Conservation (phyloP, 345 rosid species). For the Viola odorata region DNA sequence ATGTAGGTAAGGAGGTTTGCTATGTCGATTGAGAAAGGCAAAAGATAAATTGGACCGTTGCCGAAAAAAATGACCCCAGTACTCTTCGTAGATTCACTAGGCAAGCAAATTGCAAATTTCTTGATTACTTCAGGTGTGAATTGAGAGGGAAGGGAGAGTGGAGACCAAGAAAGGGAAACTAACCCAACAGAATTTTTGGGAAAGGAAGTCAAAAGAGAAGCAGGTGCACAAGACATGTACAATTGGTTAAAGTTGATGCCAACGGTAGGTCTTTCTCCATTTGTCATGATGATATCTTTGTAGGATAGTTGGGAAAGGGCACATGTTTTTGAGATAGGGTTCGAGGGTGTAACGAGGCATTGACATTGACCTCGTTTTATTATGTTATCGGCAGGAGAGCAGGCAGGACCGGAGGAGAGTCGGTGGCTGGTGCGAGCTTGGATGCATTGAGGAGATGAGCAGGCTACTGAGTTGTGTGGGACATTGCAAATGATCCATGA, state of each 20-base stretch:
- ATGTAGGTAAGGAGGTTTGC: neutral
- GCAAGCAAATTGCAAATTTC: neutral
- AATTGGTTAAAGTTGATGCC: neutral
- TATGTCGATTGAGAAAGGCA: neutral
- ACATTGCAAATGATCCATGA: neutral
- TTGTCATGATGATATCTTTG: neutral
- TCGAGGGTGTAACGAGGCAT: neutral
- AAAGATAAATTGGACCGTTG: neutral
- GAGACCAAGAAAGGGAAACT: conserved; percentile 1
- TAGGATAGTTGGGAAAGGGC: neutral
- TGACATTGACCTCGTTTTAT: neutral
- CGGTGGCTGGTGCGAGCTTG: neutral
- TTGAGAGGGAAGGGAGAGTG: neutral
- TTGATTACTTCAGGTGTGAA: neutral
- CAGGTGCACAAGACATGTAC: neutral
- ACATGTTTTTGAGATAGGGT: neutral
- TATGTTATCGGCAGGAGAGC: neutral
- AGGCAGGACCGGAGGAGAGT: neutral
- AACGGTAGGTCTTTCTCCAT: neutral
- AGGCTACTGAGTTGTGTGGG: neutral
- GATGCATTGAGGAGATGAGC: neutral
- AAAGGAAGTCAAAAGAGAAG: neutral
- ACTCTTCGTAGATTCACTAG: neutral
- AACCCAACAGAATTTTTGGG: neutral
- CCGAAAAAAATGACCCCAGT: neutral